phyloP scores from a whole-genome alignment of 441 rosid species.

The Adansonia grandidieri region DNA sequence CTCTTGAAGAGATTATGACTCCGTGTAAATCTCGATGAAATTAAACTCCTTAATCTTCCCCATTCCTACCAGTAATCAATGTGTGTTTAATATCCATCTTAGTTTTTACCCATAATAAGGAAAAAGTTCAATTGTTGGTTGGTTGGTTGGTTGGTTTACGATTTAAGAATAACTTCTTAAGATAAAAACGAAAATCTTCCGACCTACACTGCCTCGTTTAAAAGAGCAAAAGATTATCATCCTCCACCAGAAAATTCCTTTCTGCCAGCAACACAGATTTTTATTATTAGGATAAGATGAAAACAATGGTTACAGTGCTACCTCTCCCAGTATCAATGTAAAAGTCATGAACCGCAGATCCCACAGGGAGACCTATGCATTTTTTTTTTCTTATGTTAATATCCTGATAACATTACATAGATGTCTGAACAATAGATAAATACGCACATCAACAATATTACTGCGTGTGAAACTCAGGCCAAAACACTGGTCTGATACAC shows the following conservation, averaged over 20 bases:
- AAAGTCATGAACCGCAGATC: neutral
- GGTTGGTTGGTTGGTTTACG: too few species aligned
- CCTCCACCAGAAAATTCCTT: neutral
- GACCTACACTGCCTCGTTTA: neutral
- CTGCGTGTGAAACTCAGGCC: neutral
- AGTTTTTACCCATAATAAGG: neutral
- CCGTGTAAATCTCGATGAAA: too few species aligned
- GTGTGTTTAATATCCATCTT: too few species aligned
- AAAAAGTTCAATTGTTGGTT: too few species aligned
- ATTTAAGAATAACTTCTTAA: too few species aligned
- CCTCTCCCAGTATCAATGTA: neutral
- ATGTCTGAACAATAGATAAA: constrained; percentile 3
- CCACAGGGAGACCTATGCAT: constrained; percentile 7
- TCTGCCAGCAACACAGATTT: neutral
- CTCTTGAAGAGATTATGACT: too few species aligned
- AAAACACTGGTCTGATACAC: neutral
- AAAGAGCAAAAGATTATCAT: neutral
- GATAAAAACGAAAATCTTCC: too few species aligned
- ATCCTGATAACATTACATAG: constrained; percentile 7
- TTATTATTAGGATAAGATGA: neutral
- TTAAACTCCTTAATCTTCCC: neutral
- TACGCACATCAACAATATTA: neutral
- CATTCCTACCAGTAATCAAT: neutral
- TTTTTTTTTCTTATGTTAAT: neutral
- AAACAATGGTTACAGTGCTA: neutral